Evolutionary conservation across 2,329 filamentous ascomycete species (phyloP), one percentile per base, ranked within the genome.

Genomic region (Penicillium janthinellum): DNA sequence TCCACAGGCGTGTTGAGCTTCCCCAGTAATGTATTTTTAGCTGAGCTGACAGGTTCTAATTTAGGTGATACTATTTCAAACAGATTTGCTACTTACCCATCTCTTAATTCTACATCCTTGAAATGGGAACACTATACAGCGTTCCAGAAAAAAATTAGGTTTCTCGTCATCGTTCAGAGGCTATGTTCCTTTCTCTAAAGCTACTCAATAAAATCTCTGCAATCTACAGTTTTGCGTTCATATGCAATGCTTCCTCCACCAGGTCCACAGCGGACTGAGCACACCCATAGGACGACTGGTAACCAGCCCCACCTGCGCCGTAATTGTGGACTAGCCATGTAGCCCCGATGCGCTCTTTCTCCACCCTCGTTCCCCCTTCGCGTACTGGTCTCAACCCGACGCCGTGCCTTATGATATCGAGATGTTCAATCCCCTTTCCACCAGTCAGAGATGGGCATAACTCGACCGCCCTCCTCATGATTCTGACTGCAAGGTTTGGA

Each of bases 301-400:
- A 96, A 10, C 92, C 92, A 57, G 69, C 71, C 8, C 73, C 73
- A 7, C 65, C 71, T 65, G 71, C 68, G 14, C 73, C 75, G 58
- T 77, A 77, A 58, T 75, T 77, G 62, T 75, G 71, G 25, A 73
- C 68, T 41, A 72, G 64, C 78, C 83, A 84, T 3, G 83, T 80
- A 6, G 83, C 86, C 54, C 81, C 78, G 49, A 90, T 83, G 58
- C 76, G 78, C 74, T 92, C 88, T 70, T 81, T 88, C 77, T 94
- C 91, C 4, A 96, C 78, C 60, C 92, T 82, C n/a, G 90, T 85
- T 0, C 92, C 92, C 0, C 83, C 87, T 57, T 85, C 81, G 49
- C 92, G 81, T 71, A 87, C 85, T 5, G 92, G 92, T 61, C 92
- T 81, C 68, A 96, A 71, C 0, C 92, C 92, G 5, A 96, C 92